Conservation (phyloP, 2,329 filamentous ascomycete species). For the Byssoonygena ceratinophila region DNA sequence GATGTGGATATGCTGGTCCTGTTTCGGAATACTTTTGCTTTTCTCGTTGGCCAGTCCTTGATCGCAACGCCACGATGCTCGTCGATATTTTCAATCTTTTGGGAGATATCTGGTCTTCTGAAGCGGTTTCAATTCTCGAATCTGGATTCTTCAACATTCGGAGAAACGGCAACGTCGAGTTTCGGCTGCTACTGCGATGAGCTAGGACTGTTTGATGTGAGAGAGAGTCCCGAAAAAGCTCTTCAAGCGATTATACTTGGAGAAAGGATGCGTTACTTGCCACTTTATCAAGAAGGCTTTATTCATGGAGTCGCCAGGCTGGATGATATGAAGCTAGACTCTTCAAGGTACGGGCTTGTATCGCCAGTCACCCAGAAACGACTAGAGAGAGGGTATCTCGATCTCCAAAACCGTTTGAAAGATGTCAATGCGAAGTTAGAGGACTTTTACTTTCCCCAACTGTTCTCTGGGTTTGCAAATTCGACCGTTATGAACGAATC, state of each 20-base stretch:
- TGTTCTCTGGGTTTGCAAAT: constrained; percentile 79
- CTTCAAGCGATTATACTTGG: constrained; percentile 81
- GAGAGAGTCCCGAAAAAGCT: constrained; percentile 74
- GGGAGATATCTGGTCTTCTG: constrained; percentile 49
- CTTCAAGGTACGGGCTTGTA: constrained; percentile 59
- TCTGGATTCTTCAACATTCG: constrained; percentile 52
- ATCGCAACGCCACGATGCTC: constrained; percentile 47
- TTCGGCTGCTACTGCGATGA: constrained; percentile 60
- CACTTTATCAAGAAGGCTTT: constrained; percentile 84
- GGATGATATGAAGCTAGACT: constrained; percentile 58
- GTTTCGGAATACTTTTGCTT: constrained; percentile 55
- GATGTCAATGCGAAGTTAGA: constrained; percentile 63
- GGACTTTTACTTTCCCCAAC: constrained; percentile 79
- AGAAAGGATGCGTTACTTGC: constrained; percentile 70
- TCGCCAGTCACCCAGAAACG: constrained; percentile 61
- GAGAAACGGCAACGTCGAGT: constrained; percentile 46
- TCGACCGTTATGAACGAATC: constrained; percentile 69
- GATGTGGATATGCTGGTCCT: constrained; percentile 49
- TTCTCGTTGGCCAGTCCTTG: constrained; percentile 51
- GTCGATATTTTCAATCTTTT: constrained; percentile 50
- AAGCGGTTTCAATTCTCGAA: constrained; percentile 51
- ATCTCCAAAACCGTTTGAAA: constrained; percentile 62
- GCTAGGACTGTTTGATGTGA: constrained; percentile 65
- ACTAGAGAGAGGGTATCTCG: constrained; percentile 71
- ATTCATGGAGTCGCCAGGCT: constrained; percentile 81